These are phyloP conservation scores for Hondaea fermentalgiana DNA, from an alignment of 108 stramenopile species.

Conservation along the genomic window DNA sequence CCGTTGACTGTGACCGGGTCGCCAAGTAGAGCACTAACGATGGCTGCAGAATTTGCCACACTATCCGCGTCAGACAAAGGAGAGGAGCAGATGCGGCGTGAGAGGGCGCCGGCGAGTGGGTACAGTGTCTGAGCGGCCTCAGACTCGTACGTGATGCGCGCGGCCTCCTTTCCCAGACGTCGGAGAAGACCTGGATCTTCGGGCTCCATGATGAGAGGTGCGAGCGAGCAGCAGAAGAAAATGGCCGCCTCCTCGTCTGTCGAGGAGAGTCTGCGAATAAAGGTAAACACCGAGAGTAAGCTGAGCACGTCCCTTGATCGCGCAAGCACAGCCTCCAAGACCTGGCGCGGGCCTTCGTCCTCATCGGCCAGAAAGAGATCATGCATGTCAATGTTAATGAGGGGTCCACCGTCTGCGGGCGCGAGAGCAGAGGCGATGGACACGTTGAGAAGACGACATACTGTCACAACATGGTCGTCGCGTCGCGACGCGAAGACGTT, in stretches of 20 bases:
- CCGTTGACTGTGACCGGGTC: too few species aligned
- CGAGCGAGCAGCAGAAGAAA: not conserved
- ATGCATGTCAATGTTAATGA: not conserved
- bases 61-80: too few species aligned
- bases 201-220: not conserved
- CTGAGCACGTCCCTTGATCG: not conserved
- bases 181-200: not conserved
- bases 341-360: not conserved
- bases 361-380: not conserved
- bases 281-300: not conserved
- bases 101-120: not conserved
- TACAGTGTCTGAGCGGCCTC: not conserved
- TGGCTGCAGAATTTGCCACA: too few species aligned
- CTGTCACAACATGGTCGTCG: not conserved
- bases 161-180: not conserved
- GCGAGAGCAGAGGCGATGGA: not conserved
- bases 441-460: not conserved
- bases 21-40: too few species aligned
- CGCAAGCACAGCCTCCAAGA: not conserved
- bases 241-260: not conserved
- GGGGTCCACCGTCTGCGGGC: not conserved
- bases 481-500: not conserved
- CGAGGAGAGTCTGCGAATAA: not conserved
- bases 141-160: not conserved
- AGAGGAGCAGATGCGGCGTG: not conserved